Conservation (phyloP, 1,284 basidiomycete species). For the Ustilago xerochloae region DNA sequence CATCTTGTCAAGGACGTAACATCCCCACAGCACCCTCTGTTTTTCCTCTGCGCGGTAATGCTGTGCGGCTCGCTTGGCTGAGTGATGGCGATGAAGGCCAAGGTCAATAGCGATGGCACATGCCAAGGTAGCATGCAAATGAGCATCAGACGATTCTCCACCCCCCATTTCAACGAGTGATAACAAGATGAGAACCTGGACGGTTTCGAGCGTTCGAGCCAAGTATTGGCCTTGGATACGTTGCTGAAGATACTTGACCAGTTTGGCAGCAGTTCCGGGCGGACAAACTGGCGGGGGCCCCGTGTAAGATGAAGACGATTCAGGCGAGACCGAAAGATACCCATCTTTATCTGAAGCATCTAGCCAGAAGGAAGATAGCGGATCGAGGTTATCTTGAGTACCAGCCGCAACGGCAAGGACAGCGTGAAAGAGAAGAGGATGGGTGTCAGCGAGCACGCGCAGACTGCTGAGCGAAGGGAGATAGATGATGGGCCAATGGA, state of each 20-base stretch:
- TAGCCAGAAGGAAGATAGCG: neutral
- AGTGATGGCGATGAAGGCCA: constrained; percentile 5
- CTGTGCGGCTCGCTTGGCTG: neutral
- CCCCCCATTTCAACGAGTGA: constrained; percentile 9
- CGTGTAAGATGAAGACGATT: neutral
- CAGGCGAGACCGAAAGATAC: neutral
- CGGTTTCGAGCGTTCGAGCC: constrained; percentile 1
- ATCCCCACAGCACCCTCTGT: constrained; percentile 20
- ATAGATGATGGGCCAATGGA: constrained; percentile 34
- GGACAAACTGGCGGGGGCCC: constrained; percentile 1
- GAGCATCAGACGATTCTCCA: constrained; percentile 1
- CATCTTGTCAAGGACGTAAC: constrained; percentile 30
- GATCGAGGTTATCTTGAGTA: constrained; percentile 3
- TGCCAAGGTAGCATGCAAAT: constrained; percentile 3
- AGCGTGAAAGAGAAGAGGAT: constrained; percentile 22
- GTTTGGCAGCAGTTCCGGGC: constrained; percentile 6
- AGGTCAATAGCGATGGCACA: constrained; percentile 4
- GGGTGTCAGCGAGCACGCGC: neutral
- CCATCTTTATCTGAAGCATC: neutral
- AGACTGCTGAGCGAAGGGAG: constrained; percentile 16
- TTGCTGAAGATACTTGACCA: constrained; percentile 5
- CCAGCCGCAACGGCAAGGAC: constrained; percentile 19
- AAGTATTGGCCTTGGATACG: neutral
- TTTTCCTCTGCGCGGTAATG: constrained; percentile 2
- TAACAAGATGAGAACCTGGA: constrained; percentile 5